Conservation (phyloP, 495 filamentous ascomycete genomes). For the Astrothelium macrocarpum region DNA sequence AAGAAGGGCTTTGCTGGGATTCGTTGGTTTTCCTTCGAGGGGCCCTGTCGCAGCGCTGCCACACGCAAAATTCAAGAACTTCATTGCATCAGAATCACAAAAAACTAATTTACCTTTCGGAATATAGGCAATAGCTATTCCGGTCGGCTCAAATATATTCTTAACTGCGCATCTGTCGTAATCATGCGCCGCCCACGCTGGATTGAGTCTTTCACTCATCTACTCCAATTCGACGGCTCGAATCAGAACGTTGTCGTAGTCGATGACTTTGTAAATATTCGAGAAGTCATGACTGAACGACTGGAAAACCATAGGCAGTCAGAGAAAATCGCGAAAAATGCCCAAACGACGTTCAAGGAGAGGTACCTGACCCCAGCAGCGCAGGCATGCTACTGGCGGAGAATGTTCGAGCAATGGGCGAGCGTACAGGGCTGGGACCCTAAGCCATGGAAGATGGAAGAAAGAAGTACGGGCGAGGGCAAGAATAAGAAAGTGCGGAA, state of each 20-base stretch:
- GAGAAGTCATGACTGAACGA: slow-evolving; percentile 12
- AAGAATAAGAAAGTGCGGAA: not conserved
- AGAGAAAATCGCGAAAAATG: slow-evolving; percentile 20
- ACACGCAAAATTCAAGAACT: no score
- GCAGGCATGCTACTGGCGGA: slow-evolving; percentile 27
- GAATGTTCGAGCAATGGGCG: slow-evolving; percentile 18
- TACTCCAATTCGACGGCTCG: slow-evolving; percentile 19
- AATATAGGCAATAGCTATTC: slow-evolving; percentile 25
- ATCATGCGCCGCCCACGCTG: slow-evolving; percentile 18
- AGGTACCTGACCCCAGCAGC: slow-evolving; percentile 28
- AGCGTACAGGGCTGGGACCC: not conserved
- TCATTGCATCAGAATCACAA: no score
- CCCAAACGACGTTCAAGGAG: slow-evolving; percentile 18
- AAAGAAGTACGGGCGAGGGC: not conserved
- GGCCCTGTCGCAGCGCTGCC: no score
- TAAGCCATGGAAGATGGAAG: not conserved
- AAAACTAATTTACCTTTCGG: not conserved
- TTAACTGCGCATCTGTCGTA: slow-evolving; percentile 24
- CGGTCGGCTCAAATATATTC: slow-evolving; percentile 25
- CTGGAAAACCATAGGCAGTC: slow-evolving; percentile 11
- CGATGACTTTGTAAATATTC: slow-evolving; percentile 22
- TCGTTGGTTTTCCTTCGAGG: no score
- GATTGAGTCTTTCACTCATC: slow-evolving; percentile 20
- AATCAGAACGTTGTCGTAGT: slow-evolving; percentile 24
- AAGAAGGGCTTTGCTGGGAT: no score